These are phyloP conservation scores for Mortierella antarctica DNA, from an alignment of 192 early-diverging fungal species.

Conservation along the genomic window DNA sequence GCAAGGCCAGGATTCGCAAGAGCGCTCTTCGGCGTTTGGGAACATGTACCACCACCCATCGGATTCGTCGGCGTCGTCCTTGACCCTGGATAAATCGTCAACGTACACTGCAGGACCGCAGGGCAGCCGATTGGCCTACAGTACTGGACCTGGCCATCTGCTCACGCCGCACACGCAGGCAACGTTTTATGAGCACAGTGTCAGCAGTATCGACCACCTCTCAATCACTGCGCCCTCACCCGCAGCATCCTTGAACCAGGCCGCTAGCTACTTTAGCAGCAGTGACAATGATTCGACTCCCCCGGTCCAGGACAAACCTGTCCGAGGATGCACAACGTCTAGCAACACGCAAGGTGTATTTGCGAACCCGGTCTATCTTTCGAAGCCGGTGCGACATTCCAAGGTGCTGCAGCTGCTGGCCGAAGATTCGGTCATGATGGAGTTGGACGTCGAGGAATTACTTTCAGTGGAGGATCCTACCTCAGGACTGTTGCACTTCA, in stretches of 20 bases:
- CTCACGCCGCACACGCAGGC: conserved; percentile 26
- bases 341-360: conserved; percentile 18
- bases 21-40: not conserved
- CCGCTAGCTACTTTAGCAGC: conserved; percentile 32
- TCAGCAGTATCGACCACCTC: conserved; percentile 35
- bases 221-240: conserved; percentile 20
- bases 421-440: conserved; percentile 19
- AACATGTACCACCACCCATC: conserved; percentile 11
- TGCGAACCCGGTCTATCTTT: conserved; percentile 31
- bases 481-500: conserved; percentile 10
- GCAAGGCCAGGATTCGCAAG: not conserved
- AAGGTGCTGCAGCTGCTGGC: conserved; percentile 32
- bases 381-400: conserved; percentile 48
- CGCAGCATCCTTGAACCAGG: conserved; percentile 12
- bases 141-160: conserved; percentile 23
- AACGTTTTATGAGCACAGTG: conserved; percentile 33
- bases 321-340: not conserved
- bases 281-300: conserved; percentile 41
- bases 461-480: conserved; percentile 8
- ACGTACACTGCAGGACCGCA: not conserved
- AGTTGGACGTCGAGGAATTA: conserved; percentile 14
- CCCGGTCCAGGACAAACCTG: not conserved
- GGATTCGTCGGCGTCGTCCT: conserved; percentile 28
- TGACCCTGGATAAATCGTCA: conserved; percentile 10
- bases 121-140: not conserved